phyloP scores from a whole-genome alignment of 1,284 basidiomycete species.

The Rhodotorula sp. region DNA sequence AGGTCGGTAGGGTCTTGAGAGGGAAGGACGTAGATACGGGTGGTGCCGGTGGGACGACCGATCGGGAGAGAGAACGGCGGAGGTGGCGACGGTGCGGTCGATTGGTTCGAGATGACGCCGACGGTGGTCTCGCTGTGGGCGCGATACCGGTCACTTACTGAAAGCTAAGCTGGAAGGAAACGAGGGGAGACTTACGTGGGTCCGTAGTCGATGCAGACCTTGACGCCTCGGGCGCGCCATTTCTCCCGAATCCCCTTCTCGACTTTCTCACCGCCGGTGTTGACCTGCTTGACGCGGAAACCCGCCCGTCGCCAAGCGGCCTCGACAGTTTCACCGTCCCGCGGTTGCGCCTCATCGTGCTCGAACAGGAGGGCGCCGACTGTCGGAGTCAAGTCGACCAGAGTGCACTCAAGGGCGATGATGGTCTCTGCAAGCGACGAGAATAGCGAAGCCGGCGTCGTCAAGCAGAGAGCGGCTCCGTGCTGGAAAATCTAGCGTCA shows the following conservation, averaged over 20 bases:
- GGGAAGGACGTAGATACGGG: constrained; percentile 34
- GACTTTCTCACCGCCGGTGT: constrained; percentile 44
- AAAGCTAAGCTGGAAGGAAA: no score
- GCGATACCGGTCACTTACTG: no score
- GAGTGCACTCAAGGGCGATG: constrained; percentile 34
- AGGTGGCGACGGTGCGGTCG: constrained; percentile 9
- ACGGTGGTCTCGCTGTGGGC: constrained; percentile 42
- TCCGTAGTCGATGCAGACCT: constrained; percentile 44
- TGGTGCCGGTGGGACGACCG: constrained; percentile 41
- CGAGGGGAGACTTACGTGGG: constrained; percentile 31
- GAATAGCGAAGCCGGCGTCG: constrained; percentile 36
- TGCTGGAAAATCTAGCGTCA: constrained; percentile 19
- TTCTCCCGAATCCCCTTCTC: constrained; percentile 38
- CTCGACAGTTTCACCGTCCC: constrained; percentile 17
- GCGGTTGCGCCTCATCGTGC: constrained; percentile 37
- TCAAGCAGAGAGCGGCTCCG: constrained; percentile 43
- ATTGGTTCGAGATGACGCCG: constrained; percentile 41
- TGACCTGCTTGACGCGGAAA: constrained; percentile 38
- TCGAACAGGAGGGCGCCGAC: constrained; percentile 40
- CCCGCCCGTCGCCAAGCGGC: constrained; percentile 32
- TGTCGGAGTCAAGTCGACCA: constrained; percentile 44
- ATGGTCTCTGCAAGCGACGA: constrained; percentile 38
- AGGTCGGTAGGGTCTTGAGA: constrained; percentile 7
- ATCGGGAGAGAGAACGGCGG: constrained; percentile 34
- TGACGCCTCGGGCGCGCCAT: constrained; percentile 41